These are phyloP conservation scores for Tulasnella sp. DNA, from an alignment of 768 basidiomycete species.

Conservation along the genomic window DNA sequence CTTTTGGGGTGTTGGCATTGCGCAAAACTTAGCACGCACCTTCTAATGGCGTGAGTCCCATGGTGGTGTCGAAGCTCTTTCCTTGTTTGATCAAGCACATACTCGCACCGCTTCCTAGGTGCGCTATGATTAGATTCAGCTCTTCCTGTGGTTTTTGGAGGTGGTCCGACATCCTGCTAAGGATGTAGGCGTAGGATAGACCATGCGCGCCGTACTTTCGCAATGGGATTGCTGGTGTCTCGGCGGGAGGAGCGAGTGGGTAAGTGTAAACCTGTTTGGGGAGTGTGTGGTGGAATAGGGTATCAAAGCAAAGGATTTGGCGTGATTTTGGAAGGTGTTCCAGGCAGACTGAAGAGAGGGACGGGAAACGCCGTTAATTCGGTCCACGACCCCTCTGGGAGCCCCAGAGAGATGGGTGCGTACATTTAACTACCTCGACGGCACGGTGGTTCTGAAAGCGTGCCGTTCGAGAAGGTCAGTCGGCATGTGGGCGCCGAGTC, in stretches of 20 bases:
- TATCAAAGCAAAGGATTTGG: constrained; percentile 82
- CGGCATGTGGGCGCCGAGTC: neutral
- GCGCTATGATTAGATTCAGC: constrained; percentile 68
- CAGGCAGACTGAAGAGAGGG: constrained; percentile 42
- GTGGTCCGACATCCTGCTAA: constrained; percentile 45
- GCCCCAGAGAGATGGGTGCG: constrained; percentile 17
- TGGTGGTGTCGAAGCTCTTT: constrained; percentile 70
- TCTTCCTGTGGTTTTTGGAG: constrained; percentile 42
- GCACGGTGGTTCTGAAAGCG: constrained; percentile 17
- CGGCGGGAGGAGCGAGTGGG: constrained; percentile 36
- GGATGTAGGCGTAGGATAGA: constrained; percentile 46
- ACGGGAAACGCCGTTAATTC: neutral
- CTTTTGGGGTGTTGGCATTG: neutral
- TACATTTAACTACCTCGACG: constrained; percentile 14
- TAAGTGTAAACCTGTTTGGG: constrained; percentile 69
- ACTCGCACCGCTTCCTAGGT: constrained; percentile 86
- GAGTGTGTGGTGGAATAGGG: constrained; percentile 69
- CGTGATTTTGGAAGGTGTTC: constrained; percentile 50
- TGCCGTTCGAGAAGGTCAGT: neutral
- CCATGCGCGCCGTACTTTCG: constrained; percentile 93
- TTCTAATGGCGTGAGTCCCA: constrained; percentile 86
- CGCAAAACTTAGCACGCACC: constrained; percentile 21
- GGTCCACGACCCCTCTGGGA: constrained; percentile 17
- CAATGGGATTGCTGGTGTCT: constrained; percentile 48
- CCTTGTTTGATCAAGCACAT: constrained; percentile 65